Evolutionary conservation across 441 rosid species (phyloP).

Genomic region (Erodium chrysanthum): DNA sequence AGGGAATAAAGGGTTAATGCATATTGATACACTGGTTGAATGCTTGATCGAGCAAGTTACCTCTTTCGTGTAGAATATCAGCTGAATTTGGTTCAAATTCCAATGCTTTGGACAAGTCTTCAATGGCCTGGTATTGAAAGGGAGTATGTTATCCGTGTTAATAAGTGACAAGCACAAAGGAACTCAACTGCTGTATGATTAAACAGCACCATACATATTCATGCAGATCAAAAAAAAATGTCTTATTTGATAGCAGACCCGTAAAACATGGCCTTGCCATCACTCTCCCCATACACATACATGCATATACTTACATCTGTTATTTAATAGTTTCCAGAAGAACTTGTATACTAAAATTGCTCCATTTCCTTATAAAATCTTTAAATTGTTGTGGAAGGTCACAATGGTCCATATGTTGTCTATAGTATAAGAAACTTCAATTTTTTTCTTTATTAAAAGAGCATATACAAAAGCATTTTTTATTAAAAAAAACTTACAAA

Average conservation of each 20-base stretch:
- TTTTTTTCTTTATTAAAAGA: neutral
- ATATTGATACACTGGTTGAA: neutral
- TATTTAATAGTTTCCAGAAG: neutral
- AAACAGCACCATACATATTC: neutral
- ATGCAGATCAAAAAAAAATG: neutral
- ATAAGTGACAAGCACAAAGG: conserved; percentile 8
- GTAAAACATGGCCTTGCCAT: neutral
- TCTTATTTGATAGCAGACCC: neutral
- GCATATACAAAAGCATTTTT: neutral
- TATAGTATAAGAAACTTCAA: neutral
- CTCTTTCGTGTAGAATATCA: conserved; percentile 91
- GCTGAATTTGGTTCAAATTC: conserved; percentile 80
- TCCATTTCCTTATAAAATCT: neutral
- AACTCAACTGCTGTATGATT: conserved; percentile 8
- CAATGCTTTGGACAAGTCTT: conserved; percentile 83
- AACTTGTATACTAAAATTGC: neutral
- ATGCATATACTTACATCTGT: neutral
- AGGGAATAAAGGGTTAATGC: neutral
- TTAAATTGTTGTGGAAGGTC: neutral
- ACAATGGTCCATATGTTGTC: neutral
- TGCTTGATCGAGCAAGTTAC: conserved; percentile 33
- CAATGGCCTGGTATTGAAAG: conserved; percentile 60
- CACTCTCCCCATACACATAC: neutral
- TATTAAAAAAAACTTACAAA: neutral
- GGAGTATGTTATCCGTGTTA: neutral